phyloP scores from a whole-genome alignment of 805 yeast genomes.

The Wickerhamomyces strasburgensis region DNA sequence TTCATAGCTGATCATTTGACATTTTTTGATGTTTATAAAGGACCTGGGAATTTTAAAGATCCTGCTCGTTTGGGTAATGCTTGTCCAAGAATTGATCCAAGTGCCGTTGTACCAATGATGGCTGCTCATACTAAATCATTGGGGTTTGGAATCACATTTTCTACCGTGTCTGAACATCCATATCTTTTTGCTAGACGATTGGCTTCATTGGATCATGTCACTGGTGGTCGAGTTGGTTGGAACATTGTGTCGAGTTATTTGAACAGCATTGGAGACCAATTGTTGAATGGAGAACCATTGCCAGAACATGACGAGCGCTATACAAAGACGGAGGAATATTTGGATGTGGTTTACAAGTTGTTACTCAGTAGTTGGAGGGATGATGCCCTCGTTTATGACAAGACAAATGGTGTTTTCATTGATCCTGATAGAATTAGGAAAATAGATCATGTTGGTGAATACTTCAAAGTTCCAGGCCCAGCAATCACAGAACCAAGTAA shows the following conservation, averaged over 20 bases:
- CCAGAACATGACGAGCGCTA: slow-evolving; percentile 37
- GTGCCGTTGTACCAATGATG: slow-evolving; percentile 33
- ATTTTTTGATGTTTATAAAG: slow-evolving; percentile 34
- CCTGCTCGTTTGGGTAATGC: slow-evolving; percentile 28
- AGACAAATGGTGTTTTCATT: slow-evolving; percentile 22
- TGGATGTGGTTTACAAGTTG: slow-evolving; percentile 33
- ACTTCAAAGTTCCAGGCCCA: slow-evolving; percentile 27
- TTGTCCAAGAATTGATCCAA: slow-evolving; percentile 34
- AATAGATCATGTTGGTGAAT: slow-evolving; percentile 35
- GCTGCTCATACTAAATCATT: slow-evolving; percentile 34
- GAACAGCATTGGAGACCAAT: slow-evolving; percentile 33
- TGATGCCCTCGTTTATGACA: slow-evolving; percentile 25
- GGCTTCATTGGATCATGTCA: slow-evolving; percentile 37
- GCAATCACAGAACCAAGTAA: slow-evolving; percentile 35
- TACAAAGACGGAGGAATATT: slow-evolving; percentile 32
- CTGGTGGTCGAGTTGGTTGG: slow-evolving; percentile 39
- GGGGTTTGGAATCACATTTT: slow-evolving; percentile 34
- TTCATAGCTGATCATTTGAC: slow-evolving; percentile 37
- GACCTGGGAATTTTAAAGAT: slow-evolving; percentile 24
- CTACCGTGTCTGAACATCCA: slow-evolving; percentile 37
- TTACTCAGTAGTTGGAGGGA: slow-evolving; percentile 36
- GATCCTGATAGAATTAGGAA: slow-evolving; percentile 33
- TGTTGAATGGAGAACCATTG: slow-evolving; percentile 29
- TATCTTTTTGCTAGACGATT: slow-evolving; percentile 35
- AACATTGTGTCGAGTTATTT: slow-evolving; percentile 37